Base-by-base conservation (phyloP, 257 asterid genomes). In the Ophiorrhiza pumila region DNA sequence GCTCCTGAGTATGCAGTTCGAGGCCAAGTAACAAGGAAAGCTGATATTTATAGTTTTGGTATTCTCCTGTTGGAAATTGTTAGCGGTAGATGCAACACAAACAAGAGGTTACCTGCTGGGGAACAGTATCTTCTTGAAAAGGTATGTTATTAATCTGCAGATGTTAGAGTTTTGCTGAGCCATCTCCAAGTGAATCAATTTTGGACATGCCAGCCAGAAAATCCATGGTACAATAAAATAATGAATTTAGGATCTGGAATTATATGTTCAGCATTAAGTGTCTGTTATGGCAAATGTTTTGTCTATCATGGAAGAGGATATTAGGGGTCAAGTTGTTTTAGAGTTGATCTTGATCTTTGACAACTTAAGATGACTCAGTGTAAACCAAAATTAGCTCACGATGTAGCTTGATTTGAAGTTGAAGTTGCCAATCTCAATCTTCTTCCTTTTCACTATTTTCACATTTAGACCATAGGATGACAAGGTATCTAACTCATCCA, bases 1-100 rank as follows among this genome's bases (percentile, higher is more conserved):
- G 99, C 99, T 39, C 97, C 99, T 5, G 99, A 94, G 79, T 94
- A 94, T 77, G 97, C 96, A 6, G 76, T 90, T 61, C 87, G 89
- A 35, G 97, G 97, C 32, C 89, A 85, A 81, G 80, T 94, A 83
- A 94, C 99, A 20, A 78, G 95, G 71, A 91, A 90, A 83, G 97
- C 97, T 18, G 97, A 94, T 83, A 67, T 94, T 66, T 93, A 88
- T 78, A 91, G 98, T 76, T 93, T 87, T 22, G 98, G 97, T 15
- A 80, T 93, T 76, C 96, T 93, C 63, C 85, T 91, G 29, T 68
- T 91, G 83, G 98, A 93, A 85, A 89, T 93, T 68, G 87, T 90
- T 43, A 80, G 90, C 57, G 97, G 99, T 62, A 87, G 97, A 83
- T 61, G 85, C 86, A 82, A 86, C 87, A 88, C 89, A 46, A 84